A percentile compares a stretch with the other conserved stretches of the same genome.
Evolutionary conservation across 176 grass and related monocot genomes (phyloP).

Genomic region (Eremochloa ophiuroides): DNA sequence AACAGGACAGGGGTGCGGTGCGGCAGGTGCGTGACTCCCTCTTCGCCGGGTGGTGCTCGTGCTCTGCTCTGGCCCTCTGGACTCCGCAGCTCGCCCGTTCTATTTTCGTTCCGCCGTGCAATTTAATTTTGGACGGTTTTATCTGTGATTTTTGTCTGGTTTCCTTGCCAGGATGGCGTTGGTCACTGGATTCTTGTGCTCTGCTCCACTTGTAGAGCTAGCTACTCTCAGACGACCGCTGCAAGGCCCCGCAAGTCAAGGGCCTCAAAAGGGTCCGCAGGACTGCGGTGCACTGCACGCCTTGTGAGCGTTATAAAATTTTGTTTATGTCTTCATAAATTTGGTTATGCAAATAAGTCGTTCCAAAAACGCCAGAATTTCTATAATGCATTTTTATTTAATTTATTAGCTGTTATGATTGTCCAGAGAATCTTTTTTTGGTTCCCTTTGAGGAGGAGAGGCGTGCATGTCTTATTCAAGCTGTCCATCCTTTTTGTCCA

Average conservation of each 20-base stretch:
- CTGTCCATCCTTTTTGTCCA: background rate
- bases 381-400: background rate
- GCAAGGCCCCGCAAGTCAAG: background rate
- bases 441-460: too few relatives aligned
- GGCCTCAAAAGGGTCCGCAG: too few relatives aligned
- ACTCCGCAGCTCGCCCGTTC: background rate
- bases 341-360: too few relatives aligned
- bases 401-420: background rate
- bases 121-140: background rate
- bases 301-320: background rate
- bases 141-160: constrained; percentile 16
- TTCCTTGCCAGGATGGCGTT: constrained; percentile 10
- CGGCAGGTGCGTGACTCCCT: background rate
- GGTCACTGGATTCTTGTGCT: constrained; percentile 14
- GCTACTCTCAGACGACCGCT: background rate
- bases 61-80: background rate
- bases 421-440: background rate
- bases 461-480: background rate
- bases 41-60: background rate
- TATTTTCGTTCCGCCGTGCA: background rate
- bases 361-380: background rate
- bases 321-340: background rate
- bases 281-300: background rate
- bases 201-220: background rate
- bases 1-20: background rate